Conservation (phyloP, 2,329 filamentous ascomycete genomes). For the Phaeoacremonium minimum region DNA sequence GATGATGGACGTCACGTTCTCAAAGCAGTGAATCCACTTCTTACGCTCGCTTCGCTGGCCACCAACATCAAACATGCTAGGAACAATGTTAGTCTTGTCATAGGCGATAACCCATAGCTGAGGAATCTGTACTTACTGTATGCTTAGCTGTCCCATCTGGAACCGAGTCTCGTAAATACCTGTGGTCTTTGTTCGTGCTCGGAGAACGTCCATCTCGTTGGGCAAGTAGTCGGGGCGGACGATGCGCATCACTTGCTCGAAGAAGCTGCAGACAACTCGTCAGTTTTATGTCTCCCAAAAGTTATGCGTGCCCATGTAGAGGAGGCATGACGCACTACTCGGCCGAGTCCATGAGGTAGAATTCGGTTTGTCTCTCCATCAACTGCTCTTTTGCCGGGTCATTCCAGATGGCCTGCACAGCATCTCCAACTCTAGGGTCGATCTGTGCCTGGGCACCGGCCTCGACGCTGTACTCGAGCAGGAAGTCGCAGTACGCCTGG, state of each 20-base stretch:
- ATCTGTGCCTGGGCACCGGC: slow-evolving; percentile 84
- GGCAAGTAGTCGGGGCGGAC: slow-evolving; percentile 81
- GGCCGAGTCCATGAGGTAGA: slow-evolving; percentile 98
- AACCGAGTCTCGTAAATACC: slow-evolving; percentile 99
- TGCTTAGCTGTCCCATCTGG: slow-evolving; percentile 96
- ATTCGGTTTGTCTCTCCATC: slow-evolving; percentile 93
- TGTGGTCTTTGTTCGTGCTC: slow-evolving; percentile 95
- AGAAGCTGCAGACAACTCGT: slow-evolving; percentile 69
- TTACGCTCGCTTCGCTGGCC: slow-evolving; percentile 96
- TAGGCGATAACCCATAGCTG: neutral
- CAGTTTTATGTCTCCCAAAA: slow-evolving; percentile 2
- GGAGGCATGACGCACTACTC: slow-evolving; percentile 71
- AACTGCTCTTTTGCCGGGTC: slow-evolving; percentile 79
- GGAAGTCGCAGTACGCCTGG: slow-evolving; percentile 69
- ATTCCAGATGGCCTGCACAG: slow-evolving; percentile 83
- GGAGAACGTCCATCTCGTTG: slow-evolving; percentile 88
- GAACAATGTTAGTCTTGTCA: slow-evolving; percentile 16
- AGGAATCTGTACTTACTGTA: slow-evolving; percentile 67
- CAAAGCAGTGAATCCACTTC: slow-evolving; percentile 99
- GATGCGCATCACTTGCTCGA: slow-evolving; percentile 87
- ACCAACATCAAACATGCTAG: slow-evolving; percentile 97
- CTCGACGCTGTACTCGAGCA: slow-evolving; percentile 85
- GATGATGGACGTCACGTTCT: slow-evolving; percentile 98
- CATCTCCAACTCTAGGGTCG: slow-evolving; percentile 74
- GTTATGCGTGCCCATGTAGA: neutral